Conservation (phyloP, 2,329 filamentous ascomycete species). For the Pseudocercospora macadamiae region DNA sequence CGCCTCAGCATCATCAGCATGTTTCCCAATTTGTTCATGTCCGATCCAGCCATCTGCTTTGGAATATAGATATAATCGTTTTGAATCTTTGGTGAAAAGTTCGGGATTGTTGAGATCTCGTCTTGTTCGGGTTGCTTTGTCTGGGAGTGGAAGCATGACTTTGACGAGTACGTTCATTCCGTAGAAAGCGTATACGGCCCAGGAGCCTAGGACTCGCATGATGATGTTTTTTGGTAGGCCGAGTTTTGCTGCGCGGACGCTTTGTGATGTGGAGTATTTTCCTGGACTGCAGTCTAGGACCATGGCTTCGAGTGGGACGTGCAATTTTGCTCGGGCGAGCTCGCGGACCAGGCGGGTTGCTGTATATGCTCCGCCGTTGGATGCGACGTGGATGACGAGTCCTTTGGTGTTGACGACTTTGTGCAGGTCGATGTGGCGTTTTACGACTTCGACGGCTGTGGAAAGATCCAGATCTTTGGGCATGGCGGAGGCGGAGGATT, state of each 20-base stretch:
- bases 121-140: not conserved
- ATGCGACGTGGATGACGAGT: conserved; percentile 1
- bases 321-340: not conserved
- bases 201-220: not conserved
- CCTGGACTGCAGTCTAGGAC: not conserved
- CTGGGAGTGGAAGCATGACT: not conserved
- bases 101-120: not conserved
- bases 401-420: not conserved
- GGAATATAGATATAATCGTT: not conserved
- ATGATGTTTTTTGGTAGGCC: not conserved
- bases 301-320: not conserved
- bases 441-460: not conserved
- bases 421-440: not conserved
- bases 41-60: not conserved
- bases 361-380: not conserved
- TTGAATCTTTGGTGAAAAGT: not conserved
- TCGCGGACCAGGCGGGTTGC: not conserved
- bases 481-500: not conserved
- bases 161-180: not conserved
- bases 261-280: not conserved
- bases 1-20: not conserved
- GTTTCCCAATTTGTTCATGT: not conserved
- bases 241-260: not conserved
- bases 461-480: not conserved
- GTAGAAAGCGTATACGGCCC: not conserved